Percentiles rank a stretch among this genome's conserved stretches.
These are phyloP conservation scores for Cryptococcus deneoformans DNA, from an alignment of 1,284 basidiomycete genomes.

Conservation along the genomic window DNA sequence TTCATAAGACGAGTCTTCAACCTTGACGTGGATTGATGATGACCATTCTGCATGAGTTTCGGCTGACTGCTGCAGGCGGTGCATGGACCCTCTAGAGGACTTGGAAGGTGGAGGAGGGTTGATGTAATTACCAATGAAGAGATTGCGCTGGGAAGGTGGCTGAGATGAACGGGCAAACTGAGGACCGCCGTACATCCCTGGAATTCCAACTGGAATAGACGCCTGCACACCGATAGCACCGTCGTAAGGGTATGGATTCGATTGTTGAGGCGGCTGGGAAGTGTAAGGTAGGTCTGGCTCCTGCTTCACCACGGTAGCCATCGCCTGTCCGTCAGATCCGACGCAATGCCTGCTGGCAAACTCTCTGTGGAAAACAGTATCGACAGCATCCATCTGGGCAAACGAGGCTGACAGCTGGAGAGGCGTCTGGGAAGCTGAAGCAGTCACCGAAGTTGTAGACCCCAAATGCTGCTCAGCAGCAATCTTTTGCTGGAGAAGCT, in stretches of 20 bases:
- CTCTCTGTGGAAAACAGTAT: constrained; percentile 13
- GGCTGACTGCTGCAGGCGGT: too few species aligned
- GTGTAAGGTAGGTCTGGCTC: not conserved
- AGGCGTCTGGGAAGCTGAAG: not conserved
- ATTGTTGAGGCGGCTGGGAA: not conserved
- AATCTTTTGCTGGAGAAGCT: constrained; percentile 9
- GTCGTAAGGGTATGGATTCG: not conserved
- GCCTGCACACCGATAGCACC: too few species aligned
- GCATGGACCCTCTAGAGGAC: too few species aligned
- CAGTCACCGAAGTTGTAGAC: not conserved
- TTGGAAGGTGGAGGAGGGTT: too few species aligned
- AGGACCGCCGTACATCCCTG: too few species aligned
- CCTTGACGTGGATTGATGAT: too few species aligned
- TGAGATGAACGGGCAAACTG: too few species aligned
- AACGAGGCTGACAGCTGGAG: constrained; percentile 2
- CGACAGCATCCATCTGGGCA: constrained; percentile 1
- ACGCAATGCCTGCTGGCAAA: constrained; percentile 9
- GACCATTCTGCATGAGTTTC: too few species aligned
- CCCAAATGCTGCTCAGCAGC: constrained; percentile 8
- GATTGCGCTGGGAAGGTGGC: too few species aligned
- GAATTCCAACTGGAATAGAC: too few species aligned
- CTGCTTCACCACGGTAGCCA: not conserved
- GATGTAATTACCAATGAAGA: too few species aligned
- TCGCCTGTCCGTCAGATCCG: not conserved
- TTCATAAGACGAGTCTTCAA: too few species aligned